Evolutionary conservation across 2,329 filamentous ascomycete genomes (phyloP).

Genomic region (Sclerotinia sclerotiorum): DNA sequence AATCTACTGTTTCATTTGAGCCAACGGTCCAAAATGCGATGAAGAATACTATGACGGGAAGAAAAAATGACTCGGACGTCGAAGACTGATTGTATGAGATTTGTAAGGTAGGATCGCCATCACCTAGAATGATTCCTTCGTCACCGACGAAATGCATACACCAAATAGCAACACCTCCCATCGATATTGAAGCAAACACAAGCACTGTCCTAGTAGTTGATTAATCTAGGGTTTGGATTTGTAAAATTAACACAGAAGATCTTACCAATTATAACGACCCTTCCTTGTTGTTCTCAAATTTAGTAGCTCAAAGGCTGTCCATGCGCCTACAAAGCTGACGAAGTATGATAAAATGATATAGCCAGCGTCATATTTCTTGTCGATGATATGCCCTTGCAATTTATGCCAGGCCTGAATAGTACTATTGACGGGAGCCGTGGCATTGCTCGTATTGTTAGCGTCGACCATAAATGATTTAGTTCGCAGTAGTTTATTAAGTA

Average conservation of each 20-base stretch:
- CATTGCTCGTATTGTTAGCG: constrained; percentile 15
- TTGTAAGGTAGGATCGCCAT: constrained; percentile 62
- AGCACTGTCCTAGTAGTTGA: constrained; percentile 56
- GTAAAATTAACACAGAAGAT: constrained; percentile 35
- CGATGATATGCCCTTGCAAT: constrained; percentile 28
- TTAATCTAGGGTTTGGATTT: constrained; percentile 9
- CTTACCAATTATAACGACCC: constrained; percentile 67
- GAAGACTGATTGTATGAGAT: constrained; percentile 71
- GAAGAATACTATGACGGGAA: constrained; percentile 74
- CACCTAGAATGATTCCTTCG: constrained; percentile 68
- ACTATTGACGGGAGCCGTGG: constrained; percentile 14
- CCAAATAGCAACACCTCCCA: constrained; percentile 75
- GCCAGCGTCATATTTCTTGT: constrained; percentile 45
- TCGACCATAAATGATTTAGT: constrained; percentile 21
- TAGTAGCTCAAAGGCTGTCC: constrained; percentile 78
- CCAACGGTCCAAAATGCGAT: constrained; percentile 70
- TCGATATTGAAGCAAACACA: constrained; percentile 62
- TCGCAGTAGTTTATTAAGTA: not conserved
- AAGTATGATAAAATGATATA: constrained; percentile 69
- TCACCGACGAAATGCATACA: constrained; percentile 84
- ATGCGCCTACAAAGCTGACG: constrained; percentile 72
- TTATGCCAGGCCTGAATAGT: constrained; percentile 17
- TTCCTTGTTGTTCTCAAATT: constrained; percentile 70
- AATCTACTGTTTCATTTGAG: constrained; percentile 55
- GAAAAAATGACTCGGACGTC: constrained; percentile 75